Percentiles rank a stretch among this genome's conserved stretches.
These are phyloP conservation scores for Erodium moschatum DNA, from an alignment of 441 rosid species.

Conservation along the genomic window DNA sequence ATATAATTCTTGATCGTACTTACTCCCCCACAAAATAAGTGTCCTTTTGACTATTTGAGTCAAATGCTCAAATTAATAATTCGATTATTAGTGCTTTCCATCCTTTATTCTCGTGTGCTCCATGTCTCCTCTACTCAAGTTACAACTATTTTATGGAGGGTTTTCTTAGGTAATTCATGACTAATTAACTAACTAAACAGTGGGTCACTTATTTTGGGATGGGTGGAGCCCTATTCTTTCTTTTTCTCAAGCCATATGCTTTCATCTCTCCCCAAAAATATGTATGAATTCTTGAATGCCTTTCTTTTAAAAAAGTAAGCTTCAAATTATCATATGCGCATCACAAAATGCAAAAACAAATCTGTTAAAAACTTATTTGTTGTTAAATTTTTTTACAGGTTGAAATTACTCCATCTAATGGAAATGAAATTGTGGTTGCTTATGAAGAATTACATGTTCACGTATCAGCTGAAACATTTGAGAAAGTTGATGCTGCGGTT, in stretches of 20 bases:
- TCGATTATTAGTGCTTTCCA: not conserved
- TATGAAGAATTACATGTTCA: slow-evolving; percentile 58
- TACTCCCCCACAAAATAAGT: not conserved
- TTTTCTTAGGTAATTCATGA: not conserved
- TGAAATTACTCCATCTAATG: slow-evolving; percentile 59
- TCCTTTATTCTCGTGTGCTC: not conserved
- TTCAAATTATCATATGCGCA: not conserved
- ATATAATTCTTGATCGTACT: slow-evolving; percentile 2
- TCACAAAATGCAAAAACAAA: not conserved
- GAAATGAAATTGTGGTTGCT: slow-evolving; percentile 31
- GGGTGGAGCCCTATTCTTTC: not conserved
- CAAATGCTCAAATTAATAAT: not conserved
- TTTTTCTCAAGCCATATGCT: not conserved
- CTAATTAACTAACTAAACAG: not conserved
- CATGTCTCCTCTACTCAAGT: not conserved
- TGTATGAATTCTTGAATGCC: not conserved
- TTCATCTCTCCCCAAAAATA: not conserved
- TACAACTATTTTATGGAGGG: not conserved
- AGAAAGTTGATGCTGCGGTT: slow-evolving; percentile 83
- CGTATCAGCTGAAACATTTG: slow-evolving; percentile 70
- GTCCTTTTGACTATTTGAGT: not conserved
- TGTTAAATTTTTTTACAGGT: slow-evolving; percentile 34
- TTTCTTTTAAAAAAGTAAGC: not conserved
- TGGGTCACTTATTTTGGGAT: not conserved
- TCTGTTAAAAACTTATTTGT: not conserved